These are phyloP conservation scores for Naganishia liquefaciens DNA, from an alignment of 1,284 basidiomycete species.

Conservation along the genomic window DNA sequence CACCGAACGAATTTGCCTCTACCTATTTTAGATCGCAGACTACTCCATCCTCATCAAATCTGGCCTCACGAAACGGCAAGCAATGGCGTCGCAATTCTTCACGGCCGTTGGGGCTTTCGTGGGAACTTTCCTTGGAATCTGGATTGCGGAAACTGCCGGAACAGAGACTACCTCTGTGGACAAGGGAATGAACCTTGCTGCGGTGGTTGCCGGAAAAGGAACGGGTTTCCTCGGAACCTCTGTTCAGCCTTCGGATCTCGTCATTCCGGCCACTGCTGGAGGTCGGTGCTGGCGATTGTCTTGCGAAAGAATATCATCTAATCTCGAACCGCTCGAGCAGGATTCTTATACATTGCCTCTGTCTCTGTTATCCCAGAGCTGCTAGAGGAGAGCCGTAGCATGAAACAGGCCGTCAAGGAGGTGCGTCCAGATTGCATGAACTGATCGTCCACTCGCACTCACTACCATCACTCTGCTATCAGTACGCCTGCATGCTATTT, in stretches of 20 bases:
- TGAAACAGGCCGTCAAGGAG: slow-evolving; percentile 79
- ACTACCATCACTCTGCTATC: slow-evolving; percentile 36
- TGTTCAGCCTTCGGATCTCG: slow-evolving; percentile 71
- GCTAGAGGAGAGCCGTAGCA: slow-evolving; percentile 79
- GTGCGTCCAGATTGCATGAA: slow-evolving; percentile 51
- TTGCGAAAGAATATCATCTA: not conserved
- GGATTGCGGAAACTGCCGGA: slow-evolving; percentile 61
- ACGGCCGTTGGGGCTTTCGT: slow-evolving; percentile 87
- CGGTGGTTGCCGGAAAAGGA: slow-evolving; percentile 57
- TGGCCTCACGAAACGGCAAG: slow-evolving; percentile 82
- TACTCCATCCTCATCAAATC: slow-evolving; percentile 85
- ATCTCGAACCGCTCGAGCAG: slow-evolving; percentile 43
- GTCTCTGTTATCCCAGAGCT: slow-evolving; percentile 85
- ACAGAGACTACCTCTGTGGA: slow-evolving; percentile 36
- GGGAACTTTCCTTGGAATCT: slow-evolving; percentile 85
- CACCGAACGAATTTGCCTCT: not conserved
- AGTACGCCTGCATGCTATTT: slow-evolving; percentile 86
- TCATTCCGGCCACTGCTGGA: slow-evolving; percentile 81
- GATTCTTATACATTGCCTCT: slow-evolving; percentile 88
- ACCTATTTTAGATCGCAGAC: slow-evolving; percentile 67
- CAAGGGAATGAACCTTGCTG: slow-evolving; percentile 37
- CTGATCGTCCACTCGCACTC: not conserved
- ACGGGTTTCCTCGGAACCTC: slow-evolving; percentile 81
- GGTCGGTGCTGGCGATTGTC: slow-evolving; percentile 53
- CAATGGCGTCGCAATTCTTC: slow-evolving; percentile 85